Conservation (phyloP, 495 filamentous ascomycete genomes). For the Xylaria cubensis region DNA sequence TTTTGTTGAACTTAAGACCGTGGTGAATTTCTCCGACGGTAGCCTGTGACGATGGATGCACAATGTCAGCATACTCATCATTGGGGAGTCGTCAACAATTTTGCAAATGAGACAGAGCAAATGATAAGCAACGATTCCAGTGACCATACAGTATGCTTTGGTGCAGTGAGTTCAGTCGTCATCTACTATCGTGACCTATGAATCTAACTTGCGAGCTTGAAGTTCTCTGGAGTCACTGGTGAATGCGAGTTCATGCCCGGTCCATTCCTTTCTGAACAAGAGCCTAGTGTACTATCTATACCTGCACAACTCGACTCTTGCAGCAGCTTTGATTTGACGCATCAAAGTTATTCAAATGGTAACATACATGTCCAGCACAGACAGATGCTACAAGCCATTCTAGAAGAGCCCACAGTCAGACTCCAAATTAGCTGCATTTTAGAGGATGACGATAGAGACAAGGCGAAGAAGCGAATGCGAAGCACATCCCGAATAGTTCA, state of each 20-base stretch:
- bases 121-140: neutral
- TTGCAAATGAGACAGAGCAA: neutral
- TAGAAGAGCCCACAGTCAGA: slow-evolving; percentile 24
- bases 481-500: slow-evolving; percentile 1
- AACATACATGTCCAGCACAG: neutral
- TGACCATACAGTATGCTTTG: slow-evolving; percentile 6
- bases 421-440: slow-evolving; percentile 28
- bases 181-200: neutral
- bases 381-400: slow-evolving; percentile 28
- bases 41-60: neutral
- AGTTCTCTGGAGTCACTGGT: slow-evolving; percentile 15
- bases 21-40: neutral
- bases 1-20: neutral
- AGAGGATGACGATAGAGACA: neutral
- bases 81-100: neutral
- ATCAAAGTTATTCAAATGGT: neutral
- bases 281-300: neutral
- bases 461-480: neutral
- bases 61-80: neutral
- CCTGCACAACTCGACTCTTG: slow-evolving; percentile 3
- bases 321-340: neutral
- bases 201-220: slow-evolving; percentile 3
- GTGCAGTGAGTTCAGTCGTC: neutral
- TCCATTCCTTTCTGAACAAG: neutral
- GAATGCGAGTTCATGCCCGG: slow-evolving; percentile 9